Evolutionary conservation across 441 rosid genomes (phyloP), one percentile per base, ranked within the genome.

Genomic region (Pelargonium cotyledonis): DNA sequence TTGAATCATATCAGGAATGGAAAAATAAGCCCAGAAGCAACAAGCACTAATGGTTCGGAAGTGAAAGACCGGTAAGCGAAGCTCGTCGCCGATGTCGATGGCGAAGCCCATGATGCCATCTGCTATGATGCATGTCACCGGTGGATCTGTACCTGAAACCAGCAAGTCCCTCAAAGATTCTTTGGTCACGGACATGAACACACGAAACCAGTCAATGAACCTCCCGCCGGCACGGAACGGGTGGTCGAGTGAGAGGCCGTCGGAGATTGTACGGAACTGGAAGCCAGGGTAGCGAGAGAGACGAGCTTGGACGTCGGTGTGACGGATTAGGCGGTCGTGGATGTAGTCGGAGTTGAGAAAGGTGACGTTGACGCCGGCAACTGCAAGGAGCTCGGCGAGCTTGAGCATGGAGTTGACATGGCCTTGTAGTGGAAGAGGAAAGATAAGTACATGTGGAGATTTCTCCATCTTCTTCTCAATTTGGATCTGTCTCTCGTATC

Each of bases 391-490:
- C 76, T 86, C 82, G 41, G 86, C 86, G 4, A 86, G 77, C 58
- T 81, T 80, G 65, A 86, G 81, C 84, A 80, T 78, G 68, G 83
- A 67, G 80, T 71, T 84, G 0, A 80, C 78, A 55, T 86, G 90
- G 74, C 84, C 82, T 65, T 81, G 84, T 0, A 26, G 66, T 14
- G 84, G 90, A 4, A 78, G 8, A 1, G 88, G 85, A 19, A 82
- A 86, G 29, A 84, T 65, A 11, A 84, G 75, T 0, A 84, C 79
- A 68, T 80, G 87, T 31, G 88, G 86, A 65, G 61, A n/a, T n/a
- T n/a, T n/a, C n/a, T n/a, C n/a, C n/a, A n/a, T n/a, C n/a, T n/a
- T n/a, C n/a, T n/a, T n/a, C n/a, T n/a, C n/a, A n/a, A n/a, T n/a
- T n/a, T n/a, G n/a, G n/a, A n/a, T n/a, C n/a, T n/a, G n/a, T n/a